These are phyloP conservation scores for Bryoglossum gracile DNA, from an alignment of 495 filamentous ascomycete genomes.

Conservation along the genomic window DNA sequence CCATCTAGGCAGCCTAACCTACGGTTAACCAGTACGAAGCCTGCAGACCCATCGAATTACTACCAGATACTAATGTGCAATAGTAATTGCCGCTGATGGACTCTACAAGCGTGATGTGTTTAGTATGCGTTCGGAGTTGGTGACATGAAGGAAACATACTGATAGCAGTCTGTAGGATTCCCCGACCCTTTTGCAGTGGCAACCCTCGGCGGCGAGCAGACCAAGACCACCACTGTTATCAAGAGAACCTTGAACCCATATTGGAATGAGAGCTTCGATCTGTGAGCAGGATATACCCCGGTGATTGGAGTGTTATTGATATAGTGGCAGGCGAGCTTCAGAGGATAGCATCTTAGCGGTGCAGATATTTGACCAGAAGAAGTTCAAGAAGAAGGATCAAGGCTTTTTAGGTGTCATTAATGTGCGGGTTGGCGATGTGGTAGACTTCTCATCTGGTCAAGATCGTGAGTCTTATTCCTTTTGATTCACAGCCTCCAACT, in stretches of 20 bases:
- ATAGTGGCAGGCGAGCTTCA: slow-evolving; percentile 58
- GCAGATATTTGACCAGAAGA: slow-evolving; percentile 99
- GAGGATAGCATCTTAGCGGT: slow-evolving; percentile 96
- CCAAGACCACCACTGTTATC: slow-evolving; percentile 88
- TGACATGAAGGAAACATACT: slow-evolving; percentile 18
- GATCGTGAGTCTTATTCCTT: slow-evolving; percentile 61
- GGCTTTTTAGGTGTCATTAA: slow-evolving; percentile 98
- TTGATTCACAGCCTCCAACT: slow-evolving; percentile 7
- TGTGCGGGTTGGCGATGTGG: slow-evolving; percentile 84
- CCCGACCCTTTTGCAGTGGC: slow-evolving; percentile 97
- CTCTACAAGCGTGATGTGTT: slow-evolving; percentile 99
- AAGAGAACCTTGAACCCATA: slow-evolving; percentile 97
- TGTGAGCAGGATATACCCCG: slow-evolving; percentile 50
- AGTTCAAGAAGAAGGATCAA: slow-evolving; percentile 99
- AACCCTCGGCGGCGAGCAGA: slow-evolving; percentile 94
- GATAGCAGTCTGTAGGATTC: slow-evolving; percentile 56
- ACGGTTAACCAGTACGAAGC: slow-evolving; percentile 55
- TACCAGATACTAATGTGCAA: slow-evolving; percentile 18
- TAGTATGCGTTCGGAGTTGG: slow-evolving; percentile 49
- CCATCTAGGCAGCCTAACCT: slow-evolving; percentile 49
- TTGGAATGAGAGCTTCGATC: slow-evolving; percentile 98
- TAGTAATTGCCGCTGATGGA: slow-evolving; percentile 97
- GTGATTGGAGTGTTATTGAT: slow-evolving; percentile 20
- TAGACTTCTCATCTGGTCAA: slow-evolving; percentile 79
- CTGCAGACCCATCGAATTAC: slow-evolving; percentile 13